A percentile compares a stretch with the other conserved stretches of the same genome.
phyloP scores from a whole-genome alignment of 2,329 filamentous ascomycete genomes.

The Grosmannia serpens region DNA sequence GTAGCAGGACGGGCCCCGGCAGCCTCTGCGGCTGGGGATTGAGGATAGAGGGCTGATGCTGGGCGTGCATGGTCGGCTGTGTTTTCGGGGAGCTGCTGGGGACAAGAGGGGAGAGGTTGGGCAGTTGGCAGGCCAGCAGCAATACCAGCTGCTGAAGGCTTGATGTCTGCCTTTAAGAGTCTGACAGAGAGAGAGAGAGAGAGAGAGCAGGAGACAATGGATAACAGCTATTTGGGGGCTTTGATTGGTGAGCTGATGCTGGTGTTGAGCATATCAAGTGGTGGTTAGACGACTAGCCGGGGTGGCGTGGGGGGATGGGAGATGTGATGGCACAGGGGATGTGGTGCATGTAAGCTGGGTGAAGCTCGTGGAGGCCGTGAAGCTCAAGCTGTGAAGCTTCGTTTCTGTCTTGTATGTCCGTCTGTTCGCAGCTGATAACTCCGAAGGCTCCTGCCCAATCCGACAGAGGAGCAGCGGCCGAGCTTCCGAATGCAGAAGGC shows the following conservation, averaged over 20 bases:
- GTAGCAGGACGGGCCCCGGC: conserved; percentile 33
- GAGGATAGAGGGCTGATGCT: conserved; percentile 29
- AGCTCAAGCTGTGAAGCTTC: neutral
- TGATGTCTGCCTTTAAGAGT: too few relatives aligned
- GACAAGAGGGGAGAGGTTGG: neutral
- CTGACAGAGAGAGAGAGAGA: too few relatives aligned
- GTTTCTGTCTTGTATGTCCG: neutral
- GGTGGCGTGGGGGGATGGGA: neutral
- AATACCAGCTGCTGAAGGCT: neutral
- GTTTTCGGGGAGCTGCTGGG: neutral
- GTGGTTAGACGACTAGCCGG: neutral
- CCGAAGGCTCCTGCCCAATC: neutral
- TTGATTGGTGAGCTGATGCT: neutral
- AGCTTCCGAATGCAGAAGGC: neutral
- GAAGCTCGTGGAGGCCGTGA: neutral
- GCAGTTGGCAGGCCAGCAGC: too few relatives aligned
- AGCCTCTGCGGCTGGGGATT: conserved; percentile 31
- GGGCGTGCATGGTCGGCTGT: neutral
- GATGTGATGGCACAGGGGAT: neutral
- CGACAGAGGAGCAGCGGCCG: neutral
- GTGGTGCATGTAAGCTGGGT: neutral
- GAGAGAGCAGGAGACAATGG: too few relatives aligned
- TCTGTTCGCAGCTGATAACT: neutral
- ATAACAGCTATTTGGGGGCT: neutral
- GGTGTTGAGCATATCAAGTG: neutral